phyloP scores from a whole-genome alignment of 2,329 filamentous ascomycete genomes.

The Myriangium duriaei region DNA sequence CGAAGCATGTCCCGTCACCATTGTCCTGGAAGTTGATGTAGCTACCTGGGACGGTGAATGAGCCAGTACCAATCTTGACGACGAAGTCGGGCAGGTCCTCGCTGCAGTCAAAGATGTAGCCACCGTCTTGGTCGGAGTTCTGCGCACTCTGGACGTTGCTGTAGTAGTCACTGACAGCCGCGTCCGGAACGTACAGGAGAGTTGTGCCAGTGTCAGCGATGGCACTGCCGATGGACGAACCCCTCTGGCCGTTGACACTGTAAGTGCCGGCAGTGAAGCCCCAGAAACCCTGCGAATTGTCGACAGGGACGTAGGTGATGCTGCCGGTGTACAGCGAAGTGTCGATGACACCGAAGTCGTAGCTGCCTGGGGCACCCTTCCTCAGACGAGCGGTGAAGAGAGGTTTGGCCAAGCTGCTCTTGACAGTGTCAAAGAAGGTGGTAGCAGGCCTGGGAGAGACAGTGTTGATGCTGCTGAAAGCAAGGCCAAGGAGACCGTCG shows the following conservation, averaged over 20 bases:
- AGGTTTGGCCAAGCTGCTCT: conserved; percentile 35
- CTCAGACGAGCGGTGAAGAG: conserved; percentile 48
- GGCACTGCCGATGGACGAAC: conserved; percentile 35
- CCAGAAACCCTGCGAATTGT: conserved; percentile 52
- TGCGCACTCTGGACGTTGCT: conserved; percentile 30
- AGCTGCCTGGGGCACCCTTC: conserved; percentile 39
- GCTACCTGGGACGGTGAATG: conserved; percentile 39
- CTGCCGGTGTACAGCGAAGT: conserved; percentile 43
- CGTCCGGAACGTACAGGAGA: conserved; percentile 41
- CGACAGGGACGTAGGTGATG: conserved; percentile 44
- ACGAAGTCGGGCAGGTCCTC: conserved; percentile 41
- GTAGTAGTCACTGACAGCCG: conserved; percentile 30
- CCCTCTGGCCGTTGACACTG: conserved; percentile 29
- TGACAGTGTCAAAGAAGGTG: conserved; percentile 51
- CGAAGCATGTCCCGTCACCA: conserved; percentile 46
- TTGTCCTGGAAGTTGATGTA: conserved; percentile 43
- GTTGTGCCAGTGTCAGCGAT: conserved; percentile 64
- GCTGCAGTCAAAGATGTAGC: conserved; percentile 43
- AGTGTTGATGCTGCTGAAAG: conserved; percentile 48
- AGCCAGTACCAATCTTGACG: conserved; percentile 37
- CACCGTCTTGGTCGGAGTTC: conserved; percentile 37
- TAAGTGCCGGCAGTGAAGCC: conserved; percentile 46
- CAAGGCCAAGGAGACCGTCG: conserved; percentile 49
- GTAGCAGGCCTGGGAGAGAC: conserved; percentile 37
- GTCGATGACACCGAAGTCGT: conserved; percentile 50